Conservation (phyloP, 2,329 filamentous ascomycete genomes). For the Penicillium sp. region DNA sequence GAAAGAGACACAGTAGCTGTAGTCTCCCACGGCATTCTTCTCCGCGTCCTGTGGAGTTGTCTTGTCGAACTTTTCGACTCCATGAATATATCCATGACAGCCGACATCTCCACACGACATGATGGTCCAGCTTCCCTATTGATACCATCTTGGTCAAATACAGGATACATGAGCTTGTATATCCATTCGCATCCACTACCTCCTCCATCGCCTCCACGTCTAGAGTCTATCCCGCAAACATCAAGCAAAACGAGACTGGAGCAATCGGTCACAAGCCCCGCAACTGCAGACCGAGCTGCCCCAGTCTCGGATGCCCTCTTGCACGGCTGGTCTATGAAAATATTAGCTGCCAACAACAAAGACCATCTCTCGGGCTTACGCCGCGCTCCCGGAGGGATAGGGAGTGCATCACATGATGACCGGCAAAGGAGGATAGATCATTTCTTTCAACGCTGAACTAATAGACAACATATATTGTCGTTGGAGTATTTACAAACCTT, state of each 20-base stretch:
- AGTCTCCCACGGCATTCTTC: slow-evolving; percentile 82
- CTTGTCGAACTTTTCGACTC: slow-evolving; percentile 61
- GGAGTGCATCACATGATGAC: slow-evolving; percentile 74
- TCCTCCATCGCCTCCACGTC: not conserved
- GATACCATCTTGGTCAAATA: slow-evolving; percentile 67
- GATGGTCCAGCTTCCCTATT: slow-evolving; percentile 51
- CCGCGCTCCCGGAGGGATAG: slow-evolving; percentile 80
- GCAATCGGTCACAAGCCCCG: not conserved
- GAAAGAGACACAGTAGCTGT: slow-evolving; percentile 61
- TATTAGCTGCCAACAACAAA: slow-evolving; percentile 69
- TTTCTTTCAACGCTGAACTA: slow-evolving; percentile 62
- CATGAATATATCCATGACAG: slow-evolving; percentile 47
- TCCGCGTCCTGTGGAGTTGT: slow-evolving; percentile 69
- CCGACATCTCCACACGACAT: slow-evolving; percentile 5
- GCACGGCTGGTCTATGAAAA: slow-evolving; percentile 52
- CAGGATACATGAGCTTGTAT: slow-evolving; percentile 62
- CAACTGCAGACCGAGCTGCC: too few species aligned
- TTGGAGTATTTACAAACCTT: too few species aligned
- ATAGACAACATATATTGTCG: not conserved
- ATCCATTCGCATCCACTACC: slow-evolving; percentile 25
- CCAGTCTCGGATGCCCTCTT: slow-evolving; percentile 2
- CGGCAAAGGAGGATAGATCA: slow-evolving; percentile 75
- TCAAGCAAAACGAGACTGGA: not conserved
- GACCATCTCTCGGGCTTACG: slow-evolving; percentile 75
- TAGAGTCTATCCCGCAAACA: not conserved